phyloP scores from a whole-genome alignment of 2,329 filamentous ascomycete genomes.

The Cladorrhinum sp. region DNA sequence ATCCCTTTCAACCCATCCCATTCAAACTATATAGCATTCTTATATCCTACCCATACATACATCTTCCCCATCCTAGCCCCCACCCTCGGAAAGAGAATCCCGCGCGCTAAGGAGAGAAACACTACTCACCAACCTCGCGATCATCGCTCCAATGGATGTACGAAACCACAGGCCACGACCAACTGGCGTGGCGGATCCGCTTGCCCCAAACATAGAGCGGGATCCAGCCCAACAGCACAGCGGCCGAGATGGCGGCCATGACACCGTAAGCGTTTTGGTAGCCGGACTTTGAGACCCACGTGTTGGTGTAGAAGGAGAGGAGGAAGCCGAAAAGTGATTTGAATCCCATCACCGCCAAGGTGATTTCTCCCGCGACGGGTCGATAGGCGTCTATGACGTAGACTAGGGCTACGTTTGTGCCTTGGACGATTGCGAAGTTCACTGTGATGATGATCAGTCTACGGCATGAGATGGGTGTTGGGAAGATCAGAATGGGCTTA shows the following conservation, averaged over 20 bases:
- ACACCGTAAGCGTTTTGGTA: constrained; percentile 51
- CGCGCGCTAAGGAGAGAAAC: no score
- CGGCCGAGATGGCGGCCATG: constrained; percentile 55
- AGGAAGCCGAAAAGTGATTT: constrained; percentile 58
- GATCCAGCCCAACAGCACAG: constrained; percentile 45
- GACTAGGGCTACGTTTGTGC: constrained; percentile 53
- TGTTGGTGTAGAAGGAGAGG: constrained; percentile 58
- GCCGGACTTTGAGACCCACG: constrained; percentile 50
- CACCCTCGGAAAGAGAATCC: no score
- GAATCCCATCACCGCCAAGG: constrained; percentile 51
- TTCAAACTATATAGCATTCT: no score
- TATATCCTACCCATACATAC: no score
- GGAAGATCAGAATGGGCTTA: no score
- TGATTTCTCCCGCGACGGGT: constrained; percentile 55
- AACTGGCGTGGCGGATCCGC: constrained; percentile 43
- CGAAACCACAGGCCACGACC: constrained; percentile 46
- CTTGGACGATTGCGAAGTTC: constrained; percentile 55
- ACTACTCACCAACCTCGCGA: constrained; percentile 53
- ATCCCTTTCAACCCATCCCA: no score
- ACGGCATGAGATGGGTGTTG: no score
- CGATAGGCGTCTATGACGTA: constrained; percentile 58
- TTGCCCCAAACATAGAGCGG: constrained; percentile 53
- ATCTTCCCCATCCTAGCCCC: no score
- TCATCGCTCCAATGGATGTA: constrained; percentile 50
- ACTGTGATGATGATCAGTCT: constrained; percentile 33